A percentile compares a stretch with the other conserved stretches of the same genome.
phyloP scores from a whole-genome alignment of 179 eudicot genomes.

The Actinidia arguta region DNA sequence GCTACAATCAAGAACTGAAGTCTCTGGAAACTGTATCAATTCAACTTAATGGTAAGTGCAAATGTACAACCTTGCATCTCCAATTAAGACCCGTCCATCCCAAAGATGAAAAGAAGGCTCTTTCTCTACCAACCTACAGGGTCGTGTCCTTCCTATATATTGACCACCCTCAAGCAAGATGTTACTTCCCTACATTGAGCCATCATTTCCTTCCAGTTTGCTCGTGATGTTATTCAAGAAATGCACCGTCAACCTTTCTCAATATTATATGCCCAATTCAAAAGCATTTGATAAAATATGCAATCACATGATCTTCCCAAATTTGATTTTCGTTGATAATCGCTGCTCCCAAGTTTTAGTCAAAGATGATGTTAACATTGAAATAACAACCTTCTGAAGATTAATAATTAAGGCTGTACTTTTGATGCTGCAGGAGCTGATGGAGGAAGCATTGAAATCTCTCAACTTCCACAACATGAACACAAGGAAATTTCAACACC shows the following conservation, averaged over 20 bases:
- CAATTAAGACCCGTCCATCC: neutral
- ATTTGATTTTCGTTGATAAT: neutral
- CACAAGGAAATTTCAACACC: conserved; percentile 22
- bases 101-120: neutral
- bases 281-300: neutral
- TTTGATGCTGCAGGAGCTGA: conserved; percentile 30
- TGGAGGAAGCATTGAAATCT: conserved; percentile 23
- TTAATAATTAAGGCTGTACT: neutral
- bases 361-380: neutral
- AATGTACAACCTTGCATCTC: conserved; percentile 6
- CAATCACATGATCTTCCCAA: neutral
- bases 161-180: neutral
- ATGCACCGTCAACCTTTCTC: neutral
- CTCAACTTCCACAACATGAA: conserved; percentile 12
- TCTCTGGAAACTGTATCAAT: conserved; percentile 35
- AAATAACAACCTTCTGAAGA: neutral
- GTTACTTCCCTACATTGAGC: neutral
- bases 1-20: conserved; percentile 30
- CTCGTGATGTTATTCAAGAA: neutral
- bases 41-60: conserved; percentile 29
- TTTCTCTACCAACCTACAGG: neutral
- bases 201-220: neutral
- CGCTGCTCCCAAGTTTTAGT: neutral
- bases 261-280: neutral
- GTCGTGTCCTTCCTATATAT: neutral